Conservation (phyloP, 2,329 filamentous ascomycete genomes). For the Tympanopsis confertula region DNA sequence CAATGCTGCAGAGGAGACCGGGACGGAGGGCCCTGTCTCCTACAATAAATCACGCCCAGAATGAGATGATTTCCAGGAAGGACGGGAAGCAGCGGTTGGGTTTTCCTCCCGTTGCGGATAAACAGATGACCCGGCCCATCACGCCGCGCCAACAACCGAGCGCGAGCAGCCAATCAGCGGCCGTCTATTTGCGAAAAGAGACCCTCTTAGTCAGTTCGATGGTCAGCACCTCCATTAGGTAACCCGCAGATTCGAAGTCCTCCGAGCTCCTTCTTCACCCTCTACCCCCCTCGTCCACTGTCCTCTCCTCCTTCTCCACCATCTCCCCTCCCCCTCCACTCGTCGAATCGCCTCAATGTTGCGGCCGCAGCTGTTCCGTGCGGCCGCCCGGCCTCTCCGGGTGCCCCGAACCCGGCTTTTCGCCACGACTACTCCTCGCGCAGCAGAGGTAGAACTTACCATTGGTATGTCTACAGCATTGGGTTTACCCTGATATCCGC, state of each 20-base stretch:
- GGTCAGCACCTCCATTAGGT: no score
- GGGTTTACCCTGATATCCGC: slow-evolving; percentile 12
- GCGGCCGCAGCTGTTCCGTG: slow-evolving; percentile 1
- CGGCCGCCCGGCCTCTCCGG: slow-evolving; percentile 1
- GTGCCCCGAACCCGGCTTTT: slow-evolving; percentile 37
- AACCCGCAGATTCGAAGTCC: no score
- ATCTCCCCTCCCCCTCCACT: neutral
- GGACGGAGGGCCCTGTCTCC: neutral
- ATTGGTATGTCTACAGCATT: slow-evolving; percentile 51
- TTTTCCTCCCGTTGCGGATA: no score
- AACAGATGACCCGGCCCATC: no score
- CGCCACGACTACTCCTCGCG: slow-evolving; percentile 65
- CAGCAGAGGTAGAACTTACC: slow-evolving; percentile 91
- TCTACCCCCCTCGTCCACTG: neutral
- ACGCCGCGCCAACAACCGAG: no score
- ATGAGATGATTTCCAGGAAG: neutral
- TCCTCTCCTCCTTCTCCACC: neutral
- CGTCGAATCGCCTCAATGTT: neutral
- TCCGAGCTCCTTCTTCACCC: neutral
- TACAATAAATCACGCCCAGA: neutral
- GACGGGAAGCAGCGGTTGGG: no score
- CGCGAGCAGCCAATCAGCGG: slow-evolving; percentile 1
- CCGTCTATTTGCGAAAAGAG: neutral
- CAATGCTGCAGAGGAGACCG: neutral
- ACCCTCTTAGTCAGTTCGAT: no score